Evolutionary conservation across 257 asterid genomes (phyloP).

Genomic region (Nicotiana attenuata): DNA sequence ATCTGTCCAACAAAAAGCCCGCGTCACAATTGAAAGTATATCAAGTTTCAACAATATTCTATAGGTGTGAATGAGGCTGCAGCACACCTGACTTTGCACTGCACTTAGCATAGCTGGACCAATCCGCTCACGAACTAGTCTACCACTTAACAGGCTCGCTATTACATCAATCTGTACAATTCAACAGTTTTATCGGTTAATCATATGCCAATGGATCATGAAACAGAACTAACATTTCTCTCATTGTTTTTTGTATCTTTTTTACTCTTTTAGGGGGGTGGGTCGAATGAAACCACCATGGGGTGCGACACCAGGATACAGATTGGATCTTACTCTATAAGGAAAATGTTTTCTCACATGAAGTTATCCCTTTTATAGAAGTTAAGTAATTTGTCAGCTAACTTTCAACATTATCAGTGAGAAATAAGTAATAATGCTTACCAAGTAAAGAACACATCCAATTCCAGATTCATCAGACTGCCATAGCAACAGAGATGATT

Average conservation of each 20-base stretch:
- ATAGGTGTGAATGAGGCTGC: background rate
- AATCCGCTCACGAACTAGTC: conserved; percentile 95
- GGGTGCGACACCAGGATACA: background rate
- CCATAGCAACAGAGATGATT: conserved; percentile 77
- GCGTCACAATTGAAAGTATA: background rate
- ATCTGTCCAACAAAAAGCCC: conserved; percentile 39
- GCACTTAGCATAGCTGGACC: conserved; percentile 99
- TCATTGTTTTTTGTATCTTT: background rate
- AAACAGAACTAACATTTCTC: background rate
- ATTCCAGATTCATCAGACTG: conserved; percentile 92
- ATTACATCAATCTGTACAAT: conserved; percentile 77
- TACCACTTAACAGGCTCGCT: conserved; percentile 84
- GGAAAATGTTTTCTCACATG: background rate
- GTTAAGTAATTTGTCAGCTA: background rate
- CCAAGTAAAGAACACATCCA: conserved; percentile 91
- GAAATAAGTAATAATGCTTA: conserved; percentile 24
- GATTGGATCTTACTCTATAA: background rate
- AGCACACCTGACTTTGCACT: conserved; percentile 87
- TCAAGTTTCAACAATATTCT: background rate
- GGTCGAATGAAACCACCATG: background rate
- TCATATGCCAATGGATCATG: background rate
- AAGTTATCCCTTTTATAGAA: background rate
- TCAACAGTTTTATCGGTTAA: conserved; percentile 5
- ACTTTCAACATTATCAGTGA: background rate
- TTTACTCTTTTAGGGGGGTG: background rate